Evolutionary conservation across 1,284 basidiomycete genomes (phyloP).

Genomic region (Cryptococcus sp.): DNA sequence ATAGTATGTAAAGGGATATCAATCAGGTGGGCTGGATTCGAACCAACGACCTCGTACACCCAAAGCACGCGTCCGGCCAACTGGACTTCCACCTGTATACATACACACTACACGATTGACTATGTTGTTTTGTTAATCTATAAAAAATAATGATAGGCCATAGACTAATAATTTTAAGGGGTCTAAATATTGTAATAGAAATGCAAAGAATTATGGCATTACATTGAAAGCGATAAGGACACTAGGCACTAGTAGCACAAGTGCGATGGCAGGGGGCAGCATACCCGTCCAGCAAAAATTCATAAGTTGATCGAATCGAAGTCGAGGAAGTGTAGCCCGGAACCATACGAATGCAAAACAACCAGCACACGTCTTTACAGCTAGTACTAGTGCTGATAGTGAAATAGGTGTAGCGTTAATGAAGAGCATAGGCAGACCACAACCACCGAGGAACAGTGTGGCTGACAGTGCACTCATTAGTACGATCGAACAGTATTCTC

Average conservation of each 20-base stretch:
- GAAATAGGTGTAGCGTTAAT: conserved; percentile 42
- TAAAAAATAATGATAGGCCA: neutral
- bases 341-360: conserved; percentile 43
- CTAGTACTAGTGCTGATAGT: conserved; percentile 40
- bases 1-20: neutral
- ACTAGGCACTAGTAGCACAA: conserved; percentile 41
- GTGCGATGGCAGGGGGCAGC: conserved; percentile 22
- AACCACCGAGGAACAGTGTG: conserved; percentile 45
- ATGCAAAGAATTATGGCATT: no score
- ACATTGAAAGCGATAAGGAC: conserved; percentile 41
- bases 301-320: conserved; percentile 43
- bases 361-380: conserved; percentile 36
- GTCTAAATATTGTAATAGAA: no score
- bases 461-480: conserved; percentile 41
- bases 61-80: neutral
- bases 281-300: conserved; percentile 43
- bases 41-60: neutral
- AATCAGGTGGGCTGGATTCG: neutral
- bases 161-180: no score
- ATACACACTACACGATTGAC: neutral
- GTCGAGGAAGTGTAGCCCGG: conserved; percentile 43
- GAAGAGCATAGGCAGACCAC: conserved; percentile 39
- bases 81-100: neutral
- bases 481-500: conserved; percentile 43
- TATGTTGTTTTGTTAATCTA: neutral